Evolutionary conservation across 345 rosid genomes (phyloP).

Genomic region (Cardamine occulta): DNA sequence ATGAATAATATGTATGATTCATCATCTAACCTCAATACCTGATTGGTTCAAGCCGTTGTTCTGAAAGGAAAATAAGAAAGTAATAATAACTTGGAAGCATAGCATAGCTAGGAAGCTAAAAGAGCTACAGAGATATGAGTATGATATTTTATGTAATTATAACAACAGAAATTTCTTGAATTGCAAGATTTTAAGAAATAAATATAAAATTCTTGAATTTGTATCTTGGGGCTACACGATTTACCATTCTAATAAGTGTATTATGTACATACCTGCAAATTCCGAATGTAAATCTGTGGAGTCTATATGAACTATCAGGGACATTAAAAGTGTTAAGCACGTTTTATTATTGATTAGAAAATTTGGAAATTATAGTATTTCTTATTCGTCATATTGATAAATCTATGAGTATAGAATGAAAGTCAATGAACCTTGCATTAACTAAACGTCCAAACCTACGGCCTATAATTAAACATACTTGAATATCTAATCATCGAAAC

Average conservation of each 20-base stretch:
- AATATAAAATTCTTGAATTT: neutral
- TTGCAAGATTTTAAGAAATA: neutral
- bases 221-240: neutral
- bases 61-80: neutral
- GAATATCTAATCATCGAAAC: slow-evolving; percentile 46
- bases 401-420: neutral
- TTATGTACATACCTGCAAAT: neutral
- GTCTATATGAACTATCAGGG: neutral
- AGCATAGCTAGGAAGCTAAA: slow-evolving; percentile 41
- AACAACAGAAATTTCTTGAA: neutral
- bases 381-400: slow-evolving; percentile 4
- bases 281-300: neutral
- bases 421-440: no score
- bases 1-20: slow-evolving; percentile 5
- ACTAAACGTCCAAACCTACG: no score
- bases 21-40: slow-evolving; percentile 25
- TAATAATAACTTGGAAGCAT: slow-evolving; percentile 30
- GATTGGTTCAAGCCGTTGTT: slow-evolving; percentile 15
- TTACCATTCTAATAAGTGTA: neutral
- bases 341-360: slow-evolving; percentile 14
- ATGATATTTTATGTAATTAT: slow-evolving; percentile 7
- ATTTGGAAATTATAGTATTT: no score
- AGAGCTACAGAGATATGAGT: slow-evolving; percentile 20
- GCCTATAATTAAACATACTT: neutral
- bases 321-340: neutral